A percentile compares a stretch with the other conserved stretches of the same genome.
These are phyloP conservation scores for Inonotus obliquus DNA, from an alignment of 1,284 basidiomycete species.

Conservation along the genomic window DNA sequence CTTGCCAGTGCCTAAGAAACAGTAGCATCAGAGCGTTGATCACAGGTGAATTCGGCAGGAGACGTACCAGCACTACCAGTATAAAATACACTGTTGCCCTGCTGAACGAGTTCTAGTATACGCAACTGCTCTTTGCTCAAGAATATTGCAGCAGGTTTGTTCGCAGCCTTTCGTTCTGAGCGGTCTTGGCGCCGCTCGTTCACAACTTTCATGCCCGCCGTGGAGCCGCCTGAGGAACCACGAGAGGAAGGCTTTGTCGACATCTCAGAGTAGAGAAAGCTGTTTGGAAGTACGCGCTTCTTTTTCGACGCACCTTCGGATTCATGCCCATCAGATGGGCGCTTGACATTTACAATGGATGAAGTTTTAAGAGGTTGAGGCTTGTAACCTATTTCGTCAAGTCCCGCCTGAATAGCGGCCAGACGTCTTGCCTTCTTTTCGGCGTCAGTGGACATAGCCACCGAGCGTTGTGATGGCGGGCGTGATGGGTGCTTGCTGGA, in stretches of 20 bases:
- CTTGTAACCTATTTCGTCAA: slow-evolving; percentile 7
- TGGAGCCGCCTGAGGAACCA: not conserved
- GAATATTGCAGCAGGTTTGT: slow-evolving; percentile 43
- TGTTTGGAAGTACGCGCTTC: slow-evolving; percentile 16
- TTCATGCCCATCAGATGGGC: slow-evolving; percentile 6
- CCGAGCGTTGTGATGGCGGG: not conserved
- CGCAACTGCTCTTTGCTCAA: slow-evolving; percentile 83
- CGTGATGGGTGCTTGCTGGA: slow-evolving; percentile 23
- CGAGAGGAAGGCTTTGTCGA: not conserved
- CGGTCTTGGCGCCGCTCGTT: slow-evolving; percentile 5
- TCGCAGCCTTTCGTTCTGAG: slow-evolving; percentile 19
- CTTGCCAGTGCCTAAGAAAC: slow-evolving; percentile 79
- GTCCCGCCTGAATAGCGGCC: slow-evolving; percentile 12
- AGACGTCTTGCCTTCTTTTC: slow-evolving; percentile 3
- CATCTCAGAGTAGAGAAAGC: slow-evolving; percentile 1
- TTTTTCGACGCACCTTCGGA: slow-evolving; percentile 5
- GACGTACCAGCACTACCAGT: slow-evolving; percentile 91
- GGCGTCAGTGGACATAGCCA: not conserved
- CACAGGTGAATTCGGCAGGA: not conserved
- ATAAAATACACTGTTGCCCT: slow-evolving; percentile 86
- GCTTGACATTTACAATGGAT: not conserved
- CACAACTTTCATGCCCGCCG: slow-evolving; percentile 17
- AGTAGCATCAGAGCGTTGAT: not conserved
- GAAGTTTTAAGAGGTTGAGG: slow-evolving; percentile 6
- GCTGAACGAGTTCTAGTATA: slow-evolving; percentile 72